These are phyloP conservation scores for Alternaria brassicae DNA, from an alignment of 2,329 filamentous ascomycete genomes.

Conservation along the genomic window DNA sequence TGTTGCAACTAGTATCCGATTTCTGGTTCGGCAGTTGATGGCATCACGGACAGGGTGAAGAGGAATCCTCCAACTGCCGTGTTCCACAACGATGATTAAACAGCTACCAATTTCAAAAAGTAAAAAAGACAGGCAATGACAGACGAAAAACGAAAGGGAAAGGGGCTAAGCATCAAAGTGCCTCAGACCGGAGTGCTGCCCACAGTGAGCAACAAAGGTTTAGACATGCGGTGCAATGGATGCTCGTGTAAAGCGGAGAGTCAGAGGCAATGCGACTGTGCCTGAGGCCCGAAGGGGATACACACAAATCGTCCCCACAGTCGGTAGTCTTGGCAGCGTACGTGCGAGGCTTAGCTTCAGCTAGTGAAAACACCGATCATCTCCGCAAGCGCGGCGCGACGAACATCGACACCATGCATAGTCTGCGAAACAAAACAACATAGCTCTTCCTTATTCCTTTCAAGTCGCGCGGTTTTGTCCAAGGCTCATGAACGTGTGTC, in stretches of 20 bases:
- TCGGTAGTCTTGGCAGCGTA: neutral
- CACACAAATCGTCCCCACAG: neutral
- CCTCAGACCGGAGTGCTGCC: neutral
- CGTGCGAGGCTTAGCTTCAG: neutral
- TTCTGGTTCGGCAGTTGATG: neutral
- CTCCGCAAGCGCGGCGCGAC: neutral
- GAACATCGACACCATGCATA: neutral
- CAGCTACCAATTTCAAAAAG: neutral
- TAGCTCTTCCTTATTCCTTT: neutral
- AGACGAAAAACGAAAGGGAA: too few relatives aligned
- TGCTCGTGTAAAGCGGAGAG: neutral
- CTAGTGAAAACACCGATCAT: neutral
- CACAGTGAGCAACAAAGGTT: neutral
- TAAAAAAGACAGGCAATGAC: too few relatives aligned
- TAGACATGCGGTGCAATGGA: neutral
- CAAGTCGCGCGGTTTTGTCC: neutral
- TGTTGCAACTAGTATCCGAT: neutral
- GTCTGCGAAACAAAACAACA: neutral
- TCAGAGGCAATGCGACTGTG: neutral
- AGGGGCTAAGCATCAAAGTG: too few relatives aligned
- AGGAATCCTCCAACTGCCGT: neutral
- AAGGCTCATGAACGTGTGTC: neutral
- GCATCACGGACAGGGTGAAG: neutral
- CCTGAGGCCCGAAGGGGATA: neutral
- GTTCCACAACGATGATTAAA: neutral